phyloP scores from a whole-genome alignment of 2,329 filamentous ascomycete genomes.

The Ophiocordyceps sinensis region DNA sequence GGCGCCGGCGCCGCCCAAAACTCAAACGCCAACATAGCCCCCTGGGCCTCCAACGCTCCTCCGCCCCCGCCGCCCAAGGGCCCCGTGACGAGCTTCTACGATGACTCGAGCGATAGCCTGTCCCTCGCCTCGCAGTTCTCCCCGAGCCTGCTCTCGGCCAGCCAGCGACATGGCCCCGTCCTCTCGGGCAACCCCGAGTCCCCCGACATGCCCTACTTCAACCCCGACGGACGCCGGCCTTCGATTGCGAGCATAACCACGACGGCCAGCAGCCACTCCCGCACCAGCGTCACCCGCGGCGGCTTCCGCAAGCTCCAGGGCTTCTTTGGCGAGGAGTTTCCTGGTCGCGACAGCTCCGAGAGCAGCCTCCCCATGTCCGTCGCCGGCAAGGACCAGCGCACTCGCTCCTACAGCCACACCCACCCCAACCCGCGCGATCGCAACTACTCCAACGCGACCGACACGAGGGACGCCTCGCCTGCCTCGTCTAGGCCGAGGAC shows the following conservation, averaged over 20 bases:
- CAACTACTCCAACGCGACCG: slow-evolving; percentile 65
- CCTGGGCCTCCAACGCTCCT: slow-evolving; percentile 36
- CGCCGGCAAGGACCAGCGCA: slow-evolving; percentile 43
- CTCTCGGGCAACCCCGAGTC: slow-evolving; percentile 36
- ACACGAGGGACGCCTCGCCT: slow-evolving; percentile 62
- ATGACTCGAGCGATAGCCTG: slow-evolving; percentile 61
- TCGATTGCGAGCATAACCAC: slow-evolving; percentile 72
- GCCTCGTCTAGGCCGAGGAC: slow-evolving; percentile 65
- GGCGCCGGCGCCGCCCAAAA: slow-evolving; percentile 32
- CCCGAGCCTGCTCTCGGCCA: slow-evolving; percentile 45
- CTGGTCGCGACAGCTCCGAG: slow-evolving; percentile 60
- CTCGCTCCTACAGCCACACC: slow-evolving; percentile 46
- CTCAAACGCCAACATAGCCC: slow-evolving; percentile 32
- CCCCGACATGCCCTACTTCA: slow-evolving; percentile 43
- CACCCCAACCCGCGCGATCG: slow-evolving; percentile 50
- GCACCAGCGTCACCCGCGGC: slow-evolving; percentile 53
- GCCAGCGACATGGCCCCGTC: slow-evolving; percentile 13
- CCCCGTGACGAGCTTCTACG: slow-evolving; percentile 49
- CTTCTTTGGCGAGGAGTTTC: slow-evolving; percentile 86
- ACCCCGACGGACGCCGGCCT: slow-evolving; percentile 59
- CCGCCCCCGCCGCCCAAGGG: slow-evolving; percentile 19
- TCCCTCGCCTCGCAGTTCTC: slow-evolving; percentile 51
- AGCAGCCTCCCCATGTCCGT: slow-evolving; percentile 41
- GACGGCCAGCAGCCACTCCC: slow-evolving; percentile 72
- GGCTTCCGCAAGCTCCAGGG: slow-evolving; percentile 74